A percentile compares a stretch with the other conserved stretches of the same genome.
These are phyloP conservation scores for Sisymbrium altissimum DNA, from an alignment of 345 rosid genomes.

Conservation along the genomic window DNA sequence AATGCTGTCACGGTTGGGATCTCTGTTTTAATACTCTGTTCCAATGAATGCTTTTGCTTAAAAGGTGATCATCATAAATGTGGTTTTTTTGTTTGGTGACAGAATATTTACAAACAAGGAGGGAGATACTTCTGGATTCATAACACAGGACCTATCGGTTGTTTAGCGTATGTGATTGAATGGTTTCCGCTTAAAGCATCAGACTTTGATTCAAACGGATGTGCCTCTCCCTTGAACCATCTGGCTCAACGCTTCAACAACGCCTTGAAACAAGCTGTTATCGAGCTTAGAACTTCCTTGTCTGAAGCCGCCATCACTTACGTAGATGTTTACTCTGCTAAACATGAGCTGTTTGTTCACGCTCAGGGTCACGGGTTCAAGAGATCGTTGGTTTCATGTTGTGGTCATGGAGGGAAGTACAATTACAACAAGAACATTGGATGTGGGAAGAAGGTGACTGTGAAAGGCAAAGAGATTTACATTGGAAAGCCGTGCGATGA, in stretches of 20 bases:
- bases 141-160: slow-evolving; percentile 69
- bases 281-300: slow-evolving; percentile 41
- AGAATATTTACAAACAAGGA: slow-evolving; percentile 55
- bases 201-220: slow-evolving; percentile 56
- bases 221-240: slow-evolving; percentile 51
- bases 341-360: slow-evolving; percentile 44
- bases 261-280: slow-evolving; percentile 41
- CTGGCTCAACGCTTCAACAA: slow-evolving; percentile 58
- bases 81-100: neutral
- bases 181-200: slow-evolving; percentile 43
- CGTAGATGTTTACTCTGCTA: slow-evolving; percentile 56
- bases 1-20: slow-evolving; percentile 35
- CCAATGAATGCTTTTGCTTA: neutral
- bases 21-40: slow-evolving; percentile 5
- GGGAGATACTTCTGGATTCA: slow-evolving; percentile 79
- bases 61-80: neutral
- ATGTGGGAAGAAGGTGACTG: slow-evolving; percentile 48
- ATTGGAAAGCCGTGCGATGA: slow-evolving; percentile 46
- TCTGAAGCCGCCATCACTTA: slow-evolving; percentile 51
- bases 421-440: slow-evolving; percentile 50
- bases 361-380: slow-evolving; percentile 55
- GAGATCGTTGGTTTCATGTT: slow-evolving; percentile 57
- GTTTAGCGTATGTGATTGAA: slow-evolving; percentile 58
- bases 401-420: slow-evolving; percentile 82
- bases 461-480: slow-evolving; percentile 45